Base-by-base conservation (phyloP, 177 flowering plant genomes). In the Telopea speciosissima region DNA sequence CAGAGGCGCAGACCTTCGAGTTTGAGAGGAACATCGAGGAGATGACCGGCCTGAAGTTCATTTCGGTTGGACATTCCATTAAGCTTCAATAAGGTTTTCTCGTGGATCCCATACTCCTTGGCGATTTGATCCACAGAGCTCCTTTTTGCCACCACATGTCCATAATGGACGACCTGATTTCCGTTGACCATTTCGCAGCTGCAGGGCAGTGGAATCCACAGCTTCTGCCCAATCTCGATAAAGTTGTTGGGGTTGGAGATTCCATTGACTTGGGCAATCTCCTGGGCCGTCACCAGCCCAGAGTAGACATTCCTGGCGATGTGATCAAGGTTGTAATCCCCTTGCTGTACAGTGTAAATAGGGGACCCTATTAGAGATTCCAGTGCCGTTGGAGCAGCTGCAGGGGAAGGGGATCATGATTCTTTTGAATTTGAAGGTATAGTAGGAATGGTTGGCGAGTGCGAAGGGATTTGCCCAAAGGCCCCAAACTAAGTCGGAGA, bases 201-300 rank as follows among this genome's bases (percentile, higher is more conserved):
- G 65, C 92, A 86, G 10, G 92, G 92, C 63, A 87, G 68, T 22
- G 92, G 92, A 21, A 88, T 87, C 81, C 75, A 65, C 74, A 88
- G 82, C 76, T 75, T 21, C 80, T 85, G 86, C 56, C 90, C 90
- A 11, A 72, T 54, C 2, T 14, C 5, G 25, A 86, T 88, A 45
- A 22, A 28, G 31, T 28, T 0, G 71, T 77, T 26, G 8, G 76
- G 58, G 66, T 87, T 28, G 21, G 64, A 1, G n/a, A 87, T 79
- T 10, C 64, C 63, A 63, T 85, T 89, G 22, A 65, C 85, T 5
- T 61, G 73, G 75, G 63, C 73, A 62, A 88, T 85, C 24, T 78
- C 66, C 58, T 40, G 75, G 79, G 16, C 78, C n/a, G 70, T 70
- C 13, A 86, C 81, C 54, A 89, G 59, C 12, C 78, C 69, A 5